A percentile compares a stretch with the other conserved stretches of the same genome.
phyloP scores from a whole-genome alignment of 768 basidiomycete genomes.

The Hemileccinum rubropunctum region DNA sequence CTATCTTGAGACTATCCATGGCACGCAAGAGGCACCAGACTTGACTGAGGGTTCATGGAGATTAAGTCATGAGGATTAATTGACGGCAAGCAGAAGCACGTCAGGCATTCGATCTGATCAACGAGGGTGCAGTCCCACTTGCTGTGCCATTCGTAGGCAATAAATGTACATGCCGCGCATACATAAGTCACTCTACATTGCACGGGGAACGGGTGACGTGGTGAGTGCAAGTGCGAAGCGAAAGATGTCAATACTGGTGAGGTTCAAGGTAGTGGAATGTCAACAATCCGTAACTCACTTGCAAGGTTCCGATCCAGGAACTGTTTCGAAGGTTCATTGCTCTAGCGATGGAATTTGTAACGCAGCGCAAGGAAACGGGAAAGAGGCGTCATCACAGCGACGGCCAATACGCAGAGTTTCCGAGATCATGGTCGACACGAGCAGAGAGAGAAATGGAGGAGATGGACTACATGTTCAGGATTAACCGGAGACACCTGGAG shows the following conservation, averaged over 20 bases:
- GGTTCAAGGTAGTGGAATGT: constrained; percentile 13
- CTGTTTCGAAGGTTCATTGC: constrained; percentile 23
- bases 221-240: constrained; percentile 24
- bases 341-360: constrained; percentile 21
- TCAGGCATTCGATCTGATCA: constrained; percentile 9
- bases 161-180: constrained; percentile 11
- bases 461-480: constrained; percentile 23
- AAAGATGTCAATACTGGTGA: constrained; percentile 31
- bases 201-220: constrained; percentile 15
- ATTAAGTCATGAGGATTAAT: constrained; percentile 18
- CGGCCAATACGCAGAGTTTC: constrained; percentile 18
- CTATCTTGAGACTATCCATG: background rate
- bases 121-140: constrained; percentile 17
- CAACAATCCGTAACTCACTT: constrained; percentile 16
- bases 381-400: constrained; percentile 10
- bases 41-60: constrained; percentile 10
- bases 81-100: constrained; percentile 8
- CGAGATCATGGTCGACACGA: constrained; percentile 25
- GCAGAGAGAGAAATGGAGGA: constrained; percentile 25
- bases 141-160: constrained; percentile 20
- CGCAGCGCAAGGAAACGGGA: constrained; percentile 17
- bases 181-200: constrained; percentile 23
- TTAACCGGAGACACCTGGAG: constrained; percentile 9
- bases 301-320: constrained; percentile 12
- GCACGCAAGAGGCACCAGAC: background rate